Evolutionary conservation across 2,329 filamentous ascomycete species (phyloP), one percentile per base, ranked within the genome.

Genomic region (Curvularia spicifera): DNA sequence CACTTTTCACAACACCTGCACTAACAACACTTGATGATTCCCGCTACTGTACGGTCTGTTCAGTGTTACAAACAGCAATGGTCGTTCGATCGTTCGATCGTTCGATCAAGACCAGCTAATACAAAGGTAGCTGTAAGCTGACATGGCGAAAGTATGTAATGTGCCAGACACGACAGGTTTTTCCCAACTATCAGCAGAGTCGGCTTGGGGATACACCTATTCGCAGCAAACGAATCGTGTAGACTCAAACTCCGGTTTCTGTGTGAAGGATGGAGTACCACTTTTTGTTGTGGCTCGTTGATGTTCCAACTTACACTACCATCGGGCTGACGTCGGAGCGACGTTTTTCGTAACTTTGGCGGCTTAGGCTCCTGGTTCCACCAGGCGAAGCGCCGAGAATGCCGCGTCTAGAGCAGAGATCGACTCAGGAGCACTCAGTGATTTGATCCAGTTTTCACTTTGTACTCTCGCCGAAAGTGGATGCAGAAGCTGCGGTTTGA

Each of bases 81-180:
- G n/a, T 47, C 15, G 9, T 24, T 26, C 10, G 33, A n/a, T 15
- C 26, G 29, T 26, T 26, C 29, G 22, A 43, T 15, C 26, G 29
- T 26, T 26, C 29, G 22, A 43, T 4, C 5, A n/a, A 52, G 31
- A 15, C 20, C 9, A 5, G 13, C 2, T 22, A 8, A 4, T 28
- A 28, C 26, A 8, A 28, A 8, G 26, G 26, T 28, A 35, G 13
- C 33, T 12, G 47, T 51, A 65, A 46, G 57, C 60, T 40, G 59
- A 58, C 37, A 65, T 52, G 8, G 53, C 44, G 53, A 53, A 31
- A 18, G 48, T 40, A 18, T 59, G 48, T 18, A 63, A 60, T 43
- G 20, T 24, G 29, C 29, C 10, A 26, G 22, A 7, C 20, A 43
- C 12, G 7, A 24, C 22, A 7, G 9, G 13, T 4, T 24, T 24